Base-by-base conservation (phyloP, 108 stramenopile species). In the Fistulifera solaris region DNA sequence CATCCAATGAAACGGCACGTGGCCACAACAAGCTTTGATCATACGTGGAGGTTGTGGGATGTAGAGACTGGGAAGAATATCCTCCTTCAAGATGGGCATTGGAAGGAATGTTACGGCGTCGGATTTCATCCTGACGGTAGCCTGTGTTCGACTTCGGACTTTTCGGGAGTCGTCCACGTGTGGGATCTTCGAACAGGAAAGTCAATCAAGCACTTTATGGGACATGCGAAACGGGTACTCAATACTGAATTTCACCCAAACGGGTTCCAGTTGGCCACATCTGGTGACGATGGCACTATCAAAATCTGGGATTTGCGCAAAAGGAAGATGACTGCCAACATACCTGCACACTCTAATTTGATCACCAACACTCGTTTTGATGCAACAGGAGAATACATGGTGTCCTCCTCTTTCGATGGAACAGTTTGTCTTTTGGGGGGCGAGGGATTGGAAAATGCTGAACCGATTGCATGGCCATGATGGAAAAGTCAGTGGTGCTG, bases 1-100 rank as follows among this genome's bases (percentile, higher is more conserved):
- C 98, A 99, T 67, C 97, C 98, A 1, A 35, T 65, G 38, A 92
- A 95, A 38, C 56, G 66, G 22, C 75, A 77, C 65, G 75, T 97
- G 2, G 98, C 82, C 17, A 97, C 95, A 1, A 93, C 96, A 8
- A 88, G 91, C 59, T 95, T 86, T 50, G 98, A 99, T 66, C 89
- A 93, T 63, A 96, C 97, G 4, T 99, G 98, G 98, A 66, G 98
- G 39, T 81, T 99, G 17, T 99, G 95, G 96, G 97, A 99, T 68
- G 78, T 93, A 1, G 94, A 94, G 66, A 93, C 89, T 19, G 87
- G 89, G 15, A 59, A 72, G 22, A 80, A 79, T 52, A 41, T 99
- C n/a, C 67, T 98, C 14, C 57, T 99, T 48, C 98, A 99, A 64
- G 94, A 95, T 72, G 98, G 98, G 1, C 98, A 98, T 63, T 72